A percentile compares a stretch with the other conserved stretches of the same genome.
Conservation (phyloP, 495 filamentous ascomycete genomes). For the Aspergillus conjunctus region DNA sequence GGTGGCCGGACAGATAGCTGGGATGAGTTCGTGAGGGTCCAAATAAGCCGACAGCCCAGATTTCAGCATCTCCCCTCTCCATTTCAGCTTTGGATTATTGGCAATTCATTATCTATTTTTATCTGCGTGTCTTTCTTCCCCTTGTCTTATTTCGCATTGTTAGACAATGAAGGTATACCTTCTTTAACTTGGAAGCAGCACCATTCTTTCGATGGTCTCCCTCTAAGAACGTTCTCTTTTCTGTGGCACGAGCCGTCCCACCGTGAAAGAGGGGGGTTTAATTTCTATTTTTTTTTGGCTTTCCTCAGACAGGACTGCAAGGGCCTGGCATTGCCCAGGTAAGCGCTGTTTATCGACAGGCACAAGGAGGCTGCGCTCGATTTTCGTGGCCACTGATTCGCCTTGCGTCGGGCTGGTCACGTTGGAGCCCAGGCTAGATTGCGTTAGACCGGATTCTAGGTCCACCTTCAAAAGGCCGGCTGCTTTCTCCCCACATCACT, state of each 20-base stretch:
- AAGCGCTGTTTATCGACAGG: constrained; percentile 1
- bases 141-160: no score
- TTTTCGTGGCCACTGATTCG: constrained; percentile 32
- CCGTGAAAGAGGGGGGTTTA: not conserved
- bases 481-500: constrained; percentile 44
- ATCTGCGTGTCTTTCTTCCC: not conserved
- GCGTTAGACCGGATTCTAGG: constrained; percentile 45
- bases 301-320: not conserved
- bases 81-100: not conserved
- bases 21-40: not conserved
- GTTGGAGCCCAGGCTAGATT: constrained; percentile 44
- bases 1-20: not conserved
- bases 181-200: not conserved
- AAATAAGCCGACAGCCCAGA: not conserved
- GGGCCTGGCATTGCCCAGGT: constrained; percentile 8
- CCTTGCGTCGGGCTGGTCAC: constrained; percentile 34
- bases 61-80: not conserved
- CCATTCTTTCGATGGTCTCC: no score
- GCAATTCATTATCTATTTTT: not conserved
- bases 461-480: constrained; percentile 51
- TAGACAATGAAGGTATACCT: no score
- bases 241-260: not conserved
- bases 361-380: constrained; percentile 9
- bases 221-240: not conserved
- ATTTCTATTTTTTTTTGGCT: not conserved